Base-by-base conservation (phyloP, 768 basidiomycete genomes). In the Amanita rubescens region DNA sequence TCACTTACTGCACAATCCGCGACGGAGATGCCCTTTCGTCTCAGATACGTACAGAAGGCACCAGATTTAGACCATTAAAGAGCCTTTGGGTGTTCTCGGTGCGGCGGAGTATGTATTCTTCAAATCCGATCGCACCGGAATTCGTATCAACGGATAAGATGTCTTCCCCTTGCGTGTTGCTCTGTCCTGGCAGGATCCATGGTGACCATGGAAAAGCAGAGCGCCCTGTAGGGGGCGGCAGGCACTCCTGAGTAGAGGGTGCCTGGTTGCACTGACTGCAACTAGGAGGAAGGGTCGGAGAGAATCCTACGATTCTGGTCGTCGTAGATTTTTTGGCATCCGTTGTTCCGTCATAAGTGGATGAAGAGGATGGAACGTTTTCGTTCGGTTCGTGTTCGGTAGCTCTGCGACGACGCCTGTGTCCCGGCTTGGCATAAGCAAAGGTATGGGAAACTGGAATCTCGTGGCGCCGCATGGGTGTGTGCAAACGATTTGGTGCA, bases 81-180 rank as follows among this genome's bases (percentile, higher is more conserved):
- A 67, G 58, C 54, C 67, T 60, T 44, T 66, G 67, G 57, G 66
- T 67, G 53, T 64, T 69, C 52, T 75, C 72, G 35, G 75, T 73
- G 38, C 73, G 70, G 33, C 65, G 69, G 44, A 72, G 61, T 19
- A 77, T 62, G 55, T 75, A 69, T 49, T 69, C 66, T 53, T 72
- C 67, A 53, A 75, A 75, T 42, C 71, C 71, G 25, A 71, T 63
- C 5, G 62, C 63, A 43, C 62, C 62, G 10, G 66, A 58, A 54
- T 72, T 70, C 9, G 62, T 52, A 27, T 70, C 70, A 1, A 68
- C 62, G 37, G 69, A 71, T 17, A 66, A 62, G 24, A 60, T 55
- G 41, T 72, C 70, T 37, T 65, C 68, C 51, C 68, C 66, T 25
- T 61, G 56, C 25, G 50, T 37, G 38, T 69, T 66, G 37, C 62